These are phyloP conservation scores for Acer saccharum DNA, from an alignment of 345 rosid species.

Conservation along the genomic window DNA sequence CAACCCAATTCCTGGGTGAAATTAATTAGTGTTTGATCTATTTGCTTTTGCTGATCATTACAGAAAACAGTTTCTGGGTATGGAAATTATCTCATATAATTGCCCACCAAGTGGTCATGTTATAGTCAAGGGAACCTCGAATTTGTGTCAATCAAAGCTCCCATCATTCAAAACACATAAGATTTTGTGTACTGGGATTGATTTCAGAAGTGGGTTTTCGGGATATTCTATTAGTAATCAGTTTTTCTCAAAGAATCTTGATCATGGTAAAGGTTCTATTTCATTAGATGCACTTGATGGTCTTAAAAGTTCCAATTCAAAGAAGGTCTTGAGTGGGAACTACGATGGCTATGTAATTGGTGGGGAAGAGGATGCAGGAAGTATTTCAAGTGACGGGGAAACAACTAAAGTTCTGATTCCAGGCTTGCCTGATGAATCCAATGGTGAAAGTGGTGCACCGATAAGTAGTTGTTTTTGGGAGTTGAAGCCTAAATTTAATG, in stretches of 20 bases:
- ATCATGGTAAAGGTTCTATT: slow-evolving; percentile 21
- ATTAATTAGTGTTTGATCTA: background rate
- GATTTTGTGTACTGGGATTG: slow-evolving; percentile 22
- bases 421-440: slow-evolving; percentile 65
- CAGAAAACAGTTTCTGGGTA: slow-evolving; percentile 42
- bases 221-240: slow-evolving; percentile 20
- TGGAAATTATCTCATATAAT: slow-evolving; percentile 64
- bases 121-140: slow-evolving; percentile 28
- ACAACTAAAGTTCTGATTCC: slow-evolving; percentile 66
- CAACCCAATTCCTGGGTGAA: slow-evolving; percentile 21
- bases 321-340: slow-evolving; percentile 43
- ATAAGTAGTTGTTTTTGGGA: slow-evolving; percentile 65
- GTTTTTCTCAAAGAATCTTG: slow-evolving; percentile 13
- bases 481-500: slow-evolving; percentile 81
- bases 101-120: slow-evolving; percentile 37
- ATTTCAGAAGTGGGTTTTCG: slow-evolving; percentile 30
- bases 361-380: slow-evolving; percentile 48
- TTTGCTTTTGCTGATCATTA: slow-evolving; percentile 22
- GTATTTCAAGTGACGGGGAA: slow-evolving; percentile 34
- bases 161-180: slow-evolving; percentile 21
- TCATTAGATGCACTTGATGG: slow-evolving; percentile 21
- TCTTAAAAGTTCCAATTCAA: slow-evolving; percentile 22
- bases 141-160: slow-evolving; percentile 30
- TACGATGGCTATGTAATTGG: slow-evolving; percentile 57
- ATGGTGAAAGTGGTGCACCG: slow-evolving; percentile 54